A percentile compares a stretch with the other conserved stretches of the same genome.
phyloP scores from a whole-genome alignment of 192 early-diverging fungal species.

The Borealophlyctis nickersoniae region DNA sequence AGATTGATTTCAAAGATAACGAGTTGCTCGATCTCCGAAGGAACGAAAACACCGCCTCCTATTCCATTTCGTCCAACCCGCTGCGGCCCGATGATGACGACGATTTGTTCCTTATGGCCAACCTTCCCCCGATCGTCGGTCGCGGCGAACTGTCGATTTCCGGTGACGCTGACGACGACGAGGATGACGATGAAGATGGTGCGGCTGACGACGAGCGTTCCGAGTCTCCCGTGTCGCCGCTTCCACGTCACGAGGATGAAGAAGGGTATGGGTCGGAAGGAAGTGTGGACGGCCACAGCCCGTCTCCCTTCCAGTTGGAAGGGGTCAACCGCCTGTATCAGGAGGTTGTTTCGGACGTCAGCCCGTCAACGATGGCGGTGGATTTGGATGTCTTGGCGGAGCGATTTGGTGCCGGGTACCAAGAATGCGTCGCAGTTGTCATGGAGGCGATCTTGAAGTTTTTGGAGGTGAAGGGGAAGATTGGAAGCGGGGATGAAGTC shows the following conservation, averaged over 20 bases:
- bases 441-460: neutral
- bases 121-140: neutral
- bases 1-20: neutral
- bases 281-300: too few species aligned
- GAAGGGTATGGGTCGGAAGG: too few species aligned
- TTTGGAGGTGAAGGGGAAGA: neutral
- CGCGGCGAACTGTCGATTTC: neutral
- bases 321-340: neutral
- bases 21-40: too few species aligned
- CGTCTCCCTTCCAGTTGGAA: too few species aligned
- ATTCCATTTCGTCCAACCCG: too few species aligned
- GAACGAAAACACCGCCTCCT: too few species aligned
- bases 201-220: neutral
- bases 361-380: neutral
- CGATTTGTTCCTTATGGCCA: neutral
- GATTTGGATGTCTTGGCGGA: neutral
- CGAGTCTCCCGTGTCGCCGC: too few species aligned
- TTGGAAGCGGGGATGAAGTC: too few species aligned
- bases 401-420: too few species aligned
- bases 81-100: neutral
- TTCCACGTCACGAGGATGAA: too few species aligned
- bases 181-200: neutral
- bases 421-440: neutral
- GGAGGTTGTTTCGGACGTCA: neutral
- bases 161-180: neutral